Base-by-base conservation (phyloP, 1,284 basidiomycete genomes). In the Melampsora larici-populina region DNA sequence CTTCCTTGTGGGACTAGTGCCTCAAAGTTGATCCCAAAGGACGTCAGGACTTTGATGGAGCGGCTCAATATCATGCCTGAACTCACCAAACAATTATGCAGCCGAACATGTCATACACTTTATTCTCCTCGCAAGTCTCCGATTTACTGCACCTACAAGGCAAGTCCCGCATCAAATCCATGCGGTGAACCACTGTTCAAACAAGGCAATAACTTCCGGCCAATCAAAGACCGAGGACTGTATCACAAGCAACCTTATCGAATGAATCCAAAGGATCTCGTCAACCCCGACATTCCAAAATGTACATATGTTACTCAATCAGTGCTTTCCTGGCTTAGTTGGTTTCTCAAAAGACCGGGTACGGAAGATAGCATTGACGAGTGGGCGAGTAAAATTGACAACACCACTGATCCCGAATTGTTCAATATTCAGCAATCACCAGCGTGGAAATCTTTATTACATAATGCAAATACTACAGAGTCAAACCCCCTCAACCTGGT, bases 381-480 rank as follows among this genome's bases (percentile, higher is more conserved):
- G 13, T 71, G 69, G 69, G 40, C 36, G 9, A n/a, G 29, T 9
- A 40, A 60, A 24, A n/a, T 71, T 1, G 7, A 31, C 18, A 9
- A 55, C 15, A 6, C 17, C 40, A 24, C 49, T 2, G 33, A 26
- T 1, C 21, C 29, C n/a, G n/a, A 15, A 1, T 0, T 62, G 4
- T 55, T 31, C n/a, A 51, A 71, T 36, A 71, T 71, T 26, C 69
- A 71, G 55, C 69, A 71, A 40, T 31, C 48, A 11, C 2, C 11
- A 21, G 69, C 69, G 18, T 71, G 69, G 48, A 71, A 71, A 55
- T 15, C 9, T 24, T 48, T n/a, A 24, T 13, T 1, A 1, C 21
- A 1, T 21, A 62, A 72, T 49, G 9, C 36, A 36, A 36, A 36
- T 36, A 36, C 36, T 9, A 36, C 36, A 3, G 36, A 36, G 3